phyloP scores from a whole-genome alignment of 768 basidiomycete genomes.

The Phylloporus arenicola region DNA sequence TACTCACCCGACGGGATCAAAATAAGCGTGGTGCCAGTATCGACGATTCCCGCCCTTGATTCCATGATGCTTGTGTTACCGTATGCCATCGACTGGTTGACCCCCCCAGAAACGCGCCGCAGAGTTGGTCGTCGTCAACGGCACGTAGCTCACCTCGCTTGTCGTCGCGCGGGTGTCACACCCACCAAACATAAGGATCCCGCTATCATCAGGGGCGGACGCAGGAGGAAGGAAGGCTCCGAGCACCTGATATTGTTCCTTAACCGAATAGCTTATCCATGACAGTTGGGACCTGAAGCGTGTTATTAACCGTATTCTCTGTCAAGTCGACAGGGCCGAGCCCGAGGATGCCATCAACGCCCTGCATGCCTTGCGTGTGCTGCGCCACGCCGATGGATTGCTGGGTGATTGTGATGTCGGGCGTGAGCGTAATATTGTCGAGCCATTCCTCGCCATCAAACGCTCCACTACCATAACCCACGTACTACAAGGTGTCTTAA shows the following conservation, averaged over 20 bases:
- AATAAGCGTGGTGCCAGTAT: constrained; percentile 23
- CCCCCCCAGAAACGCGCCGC: constrained; percentile 28
- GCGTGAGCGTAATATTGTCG: constrained; percentile 10
- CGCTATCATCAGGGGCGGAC: constrained; percentile 14
- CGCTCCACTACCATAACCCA: constrained; percentile 1
- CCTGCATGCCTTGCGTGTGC: constrained; percentile 20
- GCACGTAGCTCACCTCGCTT: constrained; percentile 15
- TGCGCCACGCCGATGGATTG: constrained; percentile 37
- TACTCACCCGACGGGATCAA: constrained; percentile 19
- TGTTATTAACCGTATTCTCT: constrained; percentile 12
- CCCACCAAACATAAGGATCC: constrained; percentile 27
- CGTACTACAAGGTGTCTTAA: background rate
- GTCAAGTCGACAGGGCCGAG: constrained; percentile 33
- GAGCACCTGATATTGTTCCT: constrained; percentile 26
- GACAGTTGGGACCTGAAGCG: constrained; percentile 28
- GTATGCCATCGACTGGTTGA: constrained; percentile 29
- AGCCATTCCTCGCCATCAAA: constrained; percentile 15
- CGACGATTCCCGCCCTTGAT: constrained; percentile 28
- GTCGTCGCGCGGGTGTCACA: constrained; percentile 14
- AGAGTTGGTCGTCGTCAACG: constrained; percentile 20
- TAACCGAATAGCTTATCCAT: constrained; percentile 31
- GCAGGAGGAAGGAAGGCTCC: constrained; percentile 32
- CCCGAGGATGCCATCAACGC: constrained; percentile 38
- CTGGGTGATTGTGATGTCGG: constrained; percentile 1
- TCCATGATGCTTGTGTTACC: constrained; percentile 18